Evolutionary conservation across 148 eudicot species (phyloP).

Genomic region (Pouteria glomerata): DNA sequence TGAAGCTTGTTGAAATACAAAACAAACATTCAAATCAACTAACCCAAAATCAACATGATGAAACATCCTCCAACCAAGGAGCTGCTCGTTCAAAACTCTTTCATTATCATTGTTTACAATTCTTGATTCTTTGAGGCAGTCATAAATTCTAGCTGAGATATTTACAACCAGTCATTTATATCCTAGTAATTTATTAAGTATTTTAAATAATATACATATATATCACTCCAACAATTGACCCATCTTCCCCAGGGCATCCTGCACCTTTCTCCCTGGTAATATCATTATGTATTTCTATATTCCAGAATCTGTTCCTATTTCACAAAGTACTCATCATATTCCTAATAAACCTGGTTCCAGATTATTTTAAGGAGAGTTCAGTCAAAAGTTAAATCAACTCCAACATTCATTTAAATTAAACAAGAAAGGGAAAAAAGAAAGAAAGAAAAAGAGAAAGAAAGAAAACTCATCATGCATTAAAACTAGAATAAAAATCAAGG

Average conservation of each 20-base stretch:
- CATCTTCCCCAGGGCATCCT: neutral
- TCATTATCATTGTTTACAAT: neutral
- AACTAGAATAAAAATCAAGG: neutral
- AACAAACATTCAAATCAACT: neutral
- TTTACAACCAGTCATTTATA: neutral
- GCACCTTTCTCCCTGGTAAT: neutral
- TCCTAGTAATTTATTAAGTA: neutral
- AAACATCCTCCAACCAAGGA: neutral
- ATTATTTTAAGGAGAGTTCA: neutral
- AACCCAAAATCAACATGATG: neutral
- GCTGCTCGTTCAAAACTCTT: neutral
- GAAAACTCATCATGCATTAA: neutral
- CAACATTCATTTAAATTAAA: neutral
- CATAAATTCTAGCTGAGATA: neutral
- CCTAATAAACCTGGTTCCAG: neutral
- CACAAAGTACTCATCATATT: neutral
- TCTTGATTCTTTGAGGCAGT: neutral
- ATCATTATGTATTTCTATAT: neutral
- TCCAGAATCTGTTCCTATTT: neutral
- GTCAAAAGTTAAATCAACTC: neutral
- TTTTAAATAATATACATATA: neutral
- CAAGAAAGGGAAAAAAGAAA: no score
- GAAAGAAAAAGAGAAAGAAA: no score
- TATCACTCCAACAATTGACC: neutral
- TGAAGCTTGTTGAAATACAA: neutral